These are phyloP conservation scores for Blepharisma stoltei DNA, from an alignment of 73 alveolate genomes.

Conservation along the genomic window DNA sequence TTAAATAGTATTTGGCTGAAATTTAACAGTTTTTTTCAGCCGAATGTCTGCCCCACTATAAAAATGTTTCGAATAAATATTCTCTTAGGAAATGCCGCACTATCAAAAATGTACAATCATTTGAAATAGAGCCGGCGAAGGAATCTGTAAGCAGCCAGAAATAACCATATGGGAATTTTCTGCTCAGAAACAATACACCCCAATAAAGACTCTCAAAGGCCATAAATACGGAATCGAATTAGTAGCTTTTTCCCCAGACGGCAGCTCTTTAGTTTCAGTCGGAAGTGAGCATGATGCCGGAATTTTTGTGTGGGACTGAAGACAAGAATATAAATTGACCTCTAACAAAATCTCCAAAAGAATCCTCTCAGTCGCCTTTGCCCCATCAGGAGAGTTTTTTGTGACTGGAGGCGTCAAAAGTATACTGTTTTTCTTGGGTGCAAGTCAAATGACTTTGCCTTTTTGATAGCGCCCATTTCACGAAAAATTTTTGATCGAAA, in stretches of 20 bases:
- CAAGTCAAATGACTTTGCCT: too few relatives aligned
- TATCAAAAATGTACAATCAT: too few relatives aligned
- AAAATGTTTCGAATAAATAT: too few relatives aligned
- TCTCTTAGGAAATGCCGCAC: too few relatives aligned
- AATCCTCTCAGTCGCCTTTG: conserved; percentile 57
- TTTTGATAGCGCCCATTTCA: too few relatives aligned
- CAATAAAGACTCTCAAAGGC: conserved; percentile 53
- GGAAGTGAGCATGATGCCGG: conserved; percentile 93
- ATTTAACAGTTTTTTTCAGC: too few relatives aligned
- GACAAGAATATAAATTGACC: conserved; percentile 51
- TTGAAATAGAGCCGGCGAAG: conserved; percentile 96
- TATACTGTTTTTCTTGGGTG: too few relatives aligned
- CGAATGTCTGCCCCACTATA: too few relatives aligned
- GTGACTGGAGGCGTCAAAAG: conserved; percentile 78
- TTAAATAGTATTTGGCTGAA: too few relatives aligned
- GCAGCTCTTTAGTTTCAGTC: conserved; percentile 76
- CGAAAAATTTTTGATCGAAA: too few relatives aligned
- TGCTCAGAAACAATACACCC: conserved; percentile 9
- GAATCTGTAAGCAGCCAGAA: conserved; percentile 79
- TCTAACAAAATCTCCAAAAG: conserved; percentile 66
- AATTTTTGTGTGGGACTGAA: conserved; percentile 82
- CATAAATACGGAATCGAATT: conserved; percentile 93
- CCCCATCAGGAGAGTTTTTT: conserved; percentile 61
- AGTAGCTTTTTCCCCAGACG: conserved; percentile 77
- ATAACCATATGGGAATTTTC: conserved; percentile 74